Conservation (phyloP, 176 grass and related monocot genomes). For the Juncus effusus region DNA sequence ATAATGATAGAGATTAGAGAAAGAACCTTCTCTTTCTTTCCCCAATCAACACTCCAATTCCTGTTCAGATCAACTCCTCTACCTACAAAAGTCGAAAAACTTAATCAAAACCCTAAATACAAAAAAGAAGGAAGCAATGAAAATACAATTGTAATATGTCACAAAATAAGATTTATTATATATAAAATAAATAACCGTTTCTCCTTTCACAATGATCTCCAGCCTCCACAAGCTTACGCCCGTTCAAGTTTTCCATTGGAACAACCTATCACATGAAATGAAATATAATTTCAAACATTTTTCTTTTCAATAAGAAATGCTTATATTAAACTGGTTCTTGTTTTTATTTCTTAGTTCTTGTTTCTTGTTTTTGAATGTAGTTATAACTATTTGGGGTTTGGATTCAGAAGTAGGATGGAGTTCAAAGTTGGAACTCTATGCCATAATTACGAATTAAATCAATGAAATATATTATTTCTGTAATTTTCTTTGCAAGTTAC, state of each 20-base stretch:
- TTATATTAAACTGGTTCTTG: too few relatives aligned
- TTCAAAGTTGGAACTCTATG: too few relatives aligned
- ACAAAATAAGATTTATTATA: slow-evolving; percentile 3
- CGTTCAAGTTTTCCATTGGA: slow-evolving; percentile 98
- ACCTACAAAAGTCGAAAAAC: slow-evolving; percentile 39
- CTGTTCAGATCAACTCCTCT: slow-evolving; percentile 98
- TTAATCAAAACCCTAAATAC: too few relatives aligned
- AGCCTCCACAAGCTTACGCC: slow-evolving; percentile 72
- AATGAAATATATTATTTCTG: too few relatives aligned
- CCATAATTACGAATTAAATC: too few relatives aligned
- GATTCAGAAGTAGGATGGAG: too few relatives aligned
- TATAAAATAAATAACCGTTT: slow-evolving; percentile 61
- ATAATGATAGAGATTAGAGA: background rate
- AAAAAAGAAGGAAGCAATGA: background rate
- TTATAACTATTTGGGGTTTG: too few relatives aligned
- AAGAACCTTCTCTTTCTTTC: slow-evolving; percentile 93
- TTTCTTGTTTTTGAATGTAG: too few relatives aligned
- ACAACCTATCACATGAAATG: slow-evolving; percentile 54
- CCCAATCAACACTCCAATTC: slow-evolving; percentile 99
- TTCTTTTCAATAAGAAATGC: too few relatives aligned
- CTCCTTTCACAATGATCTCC: slow-evolving; percentile 91
- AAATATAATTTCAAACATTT: background rate
- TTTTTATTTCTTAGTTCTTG: too few relatives aligned
- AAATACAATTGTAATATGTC: background rate
- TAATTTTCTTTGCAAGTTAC: too few relatives aligned